These are phyloP conservation scores for Scortechinia acanthostroma DNA, from an alignment of 2,329 filamentous ascomycete genomes.

Conservation along the genomic window DNA sequence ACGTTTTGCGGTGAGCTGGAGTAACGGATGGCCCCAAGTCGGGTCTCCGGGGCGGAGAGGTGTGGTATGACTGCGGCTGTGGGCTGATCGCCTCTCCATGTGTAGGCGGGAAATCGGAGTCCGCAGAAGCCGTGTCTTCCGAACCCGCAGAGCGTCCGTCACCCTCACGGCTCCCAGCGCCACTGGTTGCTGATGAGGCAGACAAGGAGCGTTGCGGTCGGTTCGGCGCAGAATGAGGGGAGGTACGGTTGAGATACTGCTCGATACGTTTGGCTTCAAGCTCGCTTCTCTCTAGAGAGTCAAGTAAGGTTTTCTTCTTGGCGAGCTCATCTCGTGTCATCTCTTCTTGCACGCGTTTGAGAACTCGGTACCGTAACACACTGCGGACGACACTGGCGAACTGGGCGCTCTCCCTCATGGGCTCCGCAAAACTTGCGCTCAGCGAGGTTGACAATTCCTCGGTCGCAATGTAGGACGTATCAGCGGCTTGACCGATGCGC, in stretches of 20 bases:
- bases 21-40: slow-evolving; percentile 4
- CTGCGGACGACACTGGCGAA: slow-evolving; percentile 89
- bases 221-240: slow-evolving; percentile 27
- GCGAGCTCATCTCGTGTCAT: slow-evolving; percentile 89
- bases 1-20: slow-evolving; percentile 67
- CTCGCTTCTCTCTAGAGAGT: slow-evolving; percentile 88
- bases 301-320: slow-evolving; percentile 76
- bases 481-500: slow-evolving; percentile 85
- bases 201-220: neutral
- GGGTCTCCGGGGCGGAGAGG: neutral
- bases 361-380: slow-evolving; percentile 79
- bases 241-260: slow-evolving; percentile 75
- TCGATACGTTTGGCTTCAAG: slow-evolving; percentile 88
- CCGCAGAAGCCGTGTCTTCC: slow-evolving; percentile 56
- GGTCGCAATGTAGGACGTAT: slow-evolving; percentile 91
- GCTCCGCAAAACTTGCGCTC: slow-evolving; percentile 92
- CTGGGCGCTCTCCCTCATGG: slow-evolving; percentile 94
- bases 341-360: slow-evolving; percentile 94
- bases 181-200: slow-evolving; percentile 28
- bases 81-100: slow-evolving; percentile 72
- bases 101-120: slow-evolving; percentile 90
- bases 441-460: slow-evolving; percentile 81
- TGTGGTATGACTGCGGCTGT: slow-evolving; percentile 42
- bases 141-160: slow-evolving; percentile 16
- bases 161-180: neutral